Percentiles rank a stretch among this genome's conserved stretches.
Conservation (phyloP, 2,329 filamentous ascomycete species). For the Daldinia sp. region DNA sequence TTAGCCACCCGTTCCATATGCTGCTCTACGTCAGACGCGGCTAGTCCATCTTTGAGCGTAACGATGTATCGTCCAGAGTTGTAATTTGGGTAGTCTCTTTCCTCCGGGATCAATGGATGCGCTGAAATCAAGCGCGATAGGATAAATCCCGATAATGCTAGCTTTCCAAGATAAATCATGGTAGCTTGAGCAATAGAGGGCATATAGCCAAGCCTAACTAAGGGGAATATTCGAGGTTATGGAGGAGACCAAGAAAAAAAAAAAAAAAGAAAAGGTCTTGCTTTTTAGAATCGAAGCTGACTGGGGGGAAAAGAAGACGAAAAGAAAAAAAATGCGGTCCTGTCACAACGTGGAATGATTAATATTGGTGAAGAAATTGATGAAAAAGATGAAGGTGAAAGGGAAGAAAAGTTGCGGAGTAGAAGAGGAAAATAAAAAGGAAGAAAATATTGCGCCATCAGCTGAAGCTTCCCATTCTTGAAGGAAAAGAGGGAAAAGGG, state of each 20-base stretch:
- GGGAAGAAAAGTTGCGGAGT: not conserved
- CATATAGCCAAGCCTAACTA: not conserved
- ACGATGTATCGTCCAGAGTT: slow-evolving; percentile 22
- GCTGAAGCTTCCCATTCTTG: not conserved
- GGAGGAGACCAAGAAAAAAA: too few species aligned
- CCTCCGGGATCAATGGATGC: not conserved
- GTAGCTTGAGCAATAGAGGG: not conserved
- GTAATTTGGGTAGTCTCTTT: not conserved
- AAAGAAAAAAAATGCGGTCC: not conserved
- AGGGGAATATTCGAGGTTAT: not conserved
- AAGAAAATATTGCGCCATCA: not conserved
- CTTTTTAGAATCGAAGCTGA: not conserved
- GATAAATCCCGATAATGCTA: slow-evolving; percentile 4
- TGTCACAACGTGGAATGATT: not conserved
- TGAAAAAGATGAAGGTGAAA: not conserved
- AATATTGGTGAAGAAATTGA: not conserved
- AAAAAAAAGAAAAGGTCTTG: too few species aligned
- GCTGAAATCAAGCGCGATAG: not conserved
- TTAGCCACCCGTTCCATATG: slow-evolving; percentile 16
- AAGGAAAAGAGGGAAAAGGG: not conserved
- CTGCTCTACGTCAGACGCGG: slow-evolving; percentile 14
- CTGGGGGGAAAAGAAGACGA: too few species aligned
- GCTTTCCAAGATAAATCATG: slow-evolving; percentile 16
- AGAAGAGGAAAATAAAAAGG: not conserved
- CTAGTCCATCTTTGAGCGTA: slow-evolving; percentile 21